A percentile compares a stretch with the other conserved stretches of the same genome.
Conservation (phyloP, 768 basidiomycete genomes). For the Dioszegia aurantiaca region DNA sequence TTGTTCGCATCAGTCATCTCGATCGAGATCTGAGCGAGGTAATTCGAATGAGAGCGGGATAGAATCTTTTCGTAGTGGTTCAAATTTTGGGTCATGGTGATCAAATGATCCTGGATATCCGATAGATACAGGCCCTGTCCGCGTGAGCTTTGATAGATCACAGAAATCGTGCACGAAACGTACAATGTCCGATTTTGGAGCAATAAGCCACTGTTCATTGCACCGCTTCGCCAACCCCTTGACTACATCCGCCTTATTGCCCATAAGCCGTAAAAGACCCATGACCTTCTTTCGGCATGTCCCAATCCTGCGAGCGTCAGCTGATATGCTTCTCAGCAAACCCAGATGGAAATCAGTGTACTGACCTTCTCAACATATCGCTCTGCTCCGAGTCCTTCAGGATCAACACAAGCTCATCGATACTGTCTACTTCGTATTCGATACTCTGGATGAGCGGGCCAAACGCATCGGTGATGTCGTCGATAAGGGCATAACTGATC, state of each 20-base stretch:
- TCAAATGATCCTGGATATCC: conserved; percentile 97
- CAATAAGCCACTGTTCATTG: conserved; percentile 95
- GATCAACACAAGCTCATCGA: conserved; percentile 95
- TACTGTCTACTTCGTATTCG: conserved; percentile 98
- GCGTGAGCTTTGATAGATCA: conserved; percentile 4
- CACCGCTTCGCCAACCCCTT: conserved; percentile 97
- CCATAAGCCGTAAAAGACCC: conserved; percentile 94
- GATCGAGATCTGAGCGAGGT: conserved; percentile 98
- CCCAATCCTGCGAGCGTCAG: conserved; percentile 66
- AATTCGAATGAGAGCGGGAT: conserved; percentile 97
- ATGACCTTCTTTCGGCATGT: conserved; percentile 99
- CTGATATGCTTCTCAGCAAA: neutral
- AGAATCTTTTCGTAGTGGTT: conserved; percentile 99
- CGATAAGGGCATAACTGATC: conserved; percentile 99
- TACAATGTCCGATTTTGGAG: conserved; percentile 95
- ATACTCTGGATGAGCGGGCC: conserved; percentile 97
- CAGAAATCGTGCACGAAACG: conserved; percentile 17
- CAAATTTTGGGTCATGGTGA: conserved; percentile 99
- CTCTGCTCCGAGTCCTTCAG: conserved; percentile 93
- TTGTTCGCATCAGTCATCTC: conserved; percentile 99
- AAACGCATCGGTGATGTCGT: conserved; percentile 99
- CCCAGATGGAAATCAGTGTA: conserved; percentile 2
- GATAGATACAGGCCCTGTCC: conserved; percentile 84
- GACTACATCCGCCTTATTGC: conserved; percentile 99
- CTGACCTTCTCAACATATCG: conserved; percentile 83